Evolutionary conservation across 176 grass and related monocot genomes (phyloP).

Genomic region (Oryza meyeriana): DNA sequence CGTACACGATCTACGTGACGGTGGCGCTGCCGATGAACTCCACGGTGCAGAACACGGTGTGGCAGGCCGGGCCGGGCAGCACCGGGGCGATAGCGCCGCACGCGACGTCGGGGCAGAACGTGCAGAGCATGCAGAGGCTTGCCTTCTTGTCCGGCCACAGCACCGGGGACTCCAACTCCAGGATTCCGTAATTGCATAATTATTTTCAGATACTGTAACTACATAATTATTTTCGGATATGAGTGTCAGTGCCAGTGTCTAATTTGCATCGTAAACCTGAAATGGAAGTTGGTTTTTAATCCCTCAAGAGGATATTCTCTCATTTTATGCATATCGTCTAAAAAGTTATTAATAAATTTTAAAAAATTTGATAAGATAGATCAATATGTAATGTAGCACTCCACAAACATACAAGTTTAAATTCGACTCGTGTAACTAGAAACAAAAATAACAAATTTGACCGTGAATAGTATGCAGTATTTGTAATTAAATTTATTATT

Average conservation of each 20-base stretch:
- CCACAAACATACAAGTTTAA: no score
- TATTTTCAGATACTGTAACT: neutral
- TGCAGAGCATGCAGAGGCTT: neutral
- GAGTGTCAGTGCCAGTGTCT: neutral
- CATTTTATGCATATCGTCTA: no score
- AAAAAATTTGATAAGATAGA: no score
- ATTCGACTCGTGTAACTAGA: no score
- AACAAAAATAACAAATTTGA: no score
- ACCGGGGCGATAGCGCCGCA: constrained; percentile 1
- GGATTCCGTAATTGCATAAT: constrained; percentile 9
- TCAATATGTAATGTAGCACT: no score
- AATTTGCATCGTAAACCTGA: neutral
- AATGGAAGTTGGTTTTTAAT: no score
- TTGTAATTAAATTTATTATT: no score
- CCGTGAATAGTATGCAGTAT: no score
- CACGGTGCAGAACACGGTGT: constrained; percentile 57
- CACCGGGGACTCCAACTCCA: constrained; percentile 37
- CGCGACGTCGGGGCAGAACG: neutral
- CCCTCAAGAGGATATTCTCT: no score
- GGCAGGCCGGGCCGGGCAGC: constrained; percentile 51
- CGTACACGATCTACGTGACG: constrained; percentile 79
- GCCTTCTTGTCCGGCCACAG: constrained; percentile 55
- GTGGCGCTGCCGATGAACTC: constrained; percentile 43
- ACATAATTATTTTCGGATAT: neutral
- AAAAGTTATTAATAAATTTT: no score